These are phyloP conservation scores for Niebla homalea DNA, from an alignment of 495 filamentous ascomycete species.

Conservation along the genomic window DNA sequence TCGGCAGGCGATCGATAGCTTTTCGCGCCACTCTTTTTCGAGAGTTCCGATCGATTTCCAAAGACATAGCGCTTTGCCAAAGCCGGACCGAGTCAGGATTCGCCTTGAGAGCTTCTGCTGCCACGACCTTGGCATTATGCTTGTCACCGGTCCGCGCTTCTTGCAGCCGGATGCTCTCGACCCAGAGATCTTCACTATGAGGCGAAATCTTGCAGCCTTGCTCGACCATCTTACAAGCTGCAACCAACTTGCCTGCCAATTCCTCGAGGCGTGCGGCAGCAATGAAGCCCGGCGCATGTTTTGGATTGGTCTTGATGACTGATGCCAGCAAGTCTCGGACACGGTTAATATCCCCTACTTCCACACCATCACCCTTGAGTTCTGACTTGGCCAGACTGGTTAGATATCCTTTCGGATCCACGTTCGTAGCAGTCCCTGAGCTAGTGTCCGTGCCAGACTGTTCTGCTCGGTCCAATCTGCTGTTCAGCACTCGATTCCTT, in stretches of 20 bases:
- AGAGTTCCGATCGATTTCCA: conserved; percentile 64
- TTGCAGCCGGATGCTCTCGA: conserved; percentile 86
- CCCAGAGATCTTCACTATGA: conserved; percentile 88
- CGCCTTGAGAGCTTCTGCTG: conserved; percentile 81
- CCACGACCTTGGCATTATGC: conserved; percentile 88
- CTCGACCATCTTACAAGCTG: conserved; percentile 71
- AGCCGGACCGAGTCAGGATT: conserved; percentile 80
- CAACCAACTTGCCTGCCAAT: conserved; percentile 75
- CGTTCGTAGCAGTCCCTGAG: conserved; percentile 72
- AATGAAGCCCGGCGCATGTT: conserved; percentile 93
- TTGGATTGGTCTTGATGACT: conserved; percentile 89
- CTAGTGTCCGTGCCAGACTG: conserved; percentile 54
- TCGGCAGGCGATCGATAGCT: conserved; percentile 77
- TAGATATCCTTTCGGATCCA: conserved; percentile 92
- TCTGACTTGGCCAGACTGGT: conserved; percentile 75
- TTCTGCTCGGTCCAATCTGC: conserved; percentile 80
- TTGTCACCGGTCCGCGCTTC: conserved; percentile 35
- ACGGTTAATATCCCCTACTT: conserved; percentile 89
- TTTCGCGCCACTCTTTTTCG: conserved; percentile 85
- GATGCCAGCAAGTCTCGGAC: conserved; percentile 88
- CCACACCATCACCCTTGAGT: conserved; percentile 52
- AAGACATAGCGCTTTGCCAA: conserved; percentile 89
- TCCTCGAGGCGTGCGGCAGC: conserved; percentile 88
- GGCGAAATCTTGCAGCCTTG: conserved; percentile 82
- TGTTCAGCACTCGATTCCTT: conserved; percentile 83